Conservation (phyloP, 306 rosid genomes). For the Hippophae tibetana region DNA sequence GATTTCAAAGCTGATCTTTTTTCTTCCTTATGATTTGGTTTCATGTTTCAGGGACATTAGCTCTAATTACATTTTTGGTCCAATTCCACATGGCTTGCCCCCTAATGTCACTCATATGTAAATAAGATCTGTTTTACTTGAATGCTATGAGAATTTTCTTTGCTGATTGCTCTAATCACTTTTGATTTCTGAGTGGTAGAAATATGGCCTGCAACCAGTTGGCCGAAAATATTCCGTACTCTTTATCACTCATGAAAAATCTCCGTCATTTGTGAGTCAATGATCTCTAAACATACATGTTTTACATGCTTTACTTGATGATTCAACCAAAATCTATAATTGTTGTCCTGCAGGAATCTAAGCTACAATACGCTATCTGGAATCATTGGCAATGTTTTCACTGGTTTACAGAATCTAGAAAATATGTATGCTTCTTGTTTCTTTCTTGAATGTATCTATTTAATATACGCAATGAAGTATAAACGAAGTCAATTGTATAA, state of each 20-base stretch:
- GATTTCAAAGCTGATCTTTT: no score
- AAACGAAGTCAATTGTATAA: no score
- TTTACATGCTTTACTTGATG: constrained; percentile 5
- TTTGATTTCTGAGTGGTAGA: constrained; percentile 28
- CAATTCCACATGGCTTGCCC: constrained; percentile 63
- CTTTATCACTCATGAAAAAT: constrained; percentile 50
- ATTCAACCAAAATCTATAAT: constrained; percentile 9
- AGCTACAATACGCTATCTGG: constrained; percentile 80
- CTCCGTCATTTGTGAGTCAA: constrained; percentile 70
- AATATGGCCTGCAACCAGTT: constrained; percentile 74
- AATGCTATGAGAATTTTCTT: constrained; percentile 1
- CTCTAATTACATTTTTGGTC: constrained; percentile 56
- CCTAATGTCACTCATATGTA: constrained; percentile 84
- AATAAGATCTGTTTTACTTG: constrained; percentile 13
- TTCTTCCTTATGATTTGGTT: constrained; percentile 14
- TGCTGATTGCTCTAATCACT: constrained; percentile 3
- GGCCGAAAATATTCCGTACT: constrained; percentile 48
- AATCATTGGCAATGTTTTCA: constrained; percentile 73
- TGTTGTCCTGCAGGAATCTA: constrained; percentile 58
- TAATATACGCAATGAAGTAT: constrained; percentile 1
- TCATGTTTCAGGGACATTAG: constrained; percentile 63
- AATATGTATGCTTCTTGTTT: constrained; percentile 60
- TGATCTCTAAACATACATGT: not conserved
- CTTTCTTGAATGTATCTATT: constrained; percentile 3
- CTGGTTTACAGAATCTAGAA: constrained; percentile 56